These are phyloP conservation scores for Colletotrichum agaves DNA, from an alignment of 2,329 filamentous ascomycete genomes.

Conservation along the genomic window DNA sequence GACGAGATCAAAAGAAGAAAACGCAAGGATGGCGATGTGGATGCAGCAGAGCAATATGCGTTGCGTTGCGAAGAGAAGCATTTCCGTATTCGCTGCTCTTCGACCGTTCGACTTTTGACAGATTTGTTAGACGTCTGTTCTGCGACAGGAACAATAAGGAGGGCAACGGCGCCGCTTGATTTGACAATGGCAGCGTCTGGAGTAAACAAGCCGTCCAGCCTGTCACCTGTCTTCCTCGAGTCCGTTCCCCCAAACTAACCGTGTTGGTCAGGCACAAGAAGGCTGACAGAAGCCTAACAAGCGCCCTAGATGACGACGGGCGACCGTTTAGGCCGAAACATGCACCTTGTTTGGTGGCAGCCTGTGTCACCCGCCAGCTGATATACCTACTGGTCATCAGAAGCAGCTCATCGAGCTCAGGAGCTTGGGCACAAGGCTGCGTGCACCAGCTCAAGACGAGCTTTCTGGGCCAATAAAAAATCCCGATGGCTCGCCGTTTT, in stretches of 20 bases:
- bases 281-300: conserved; percentile 43
- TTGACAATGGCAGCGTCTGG: conserved; percentile 47
- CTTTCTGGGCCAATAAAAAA: conserved; percentile 16
- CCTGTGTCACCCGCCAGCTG: neutral
- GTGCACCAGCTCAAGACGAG: conserved; percentile 19
- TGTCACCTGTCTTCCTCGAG: conserved; percentile 30
- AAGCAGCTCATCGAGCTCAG: neutral
- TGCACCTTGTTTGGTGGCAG: conserved; percentile 24
- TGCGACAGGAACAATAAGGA: conserved; percentile 44
- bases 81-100: conserved; percentile 8
- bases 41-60: conserved; percentile 15
- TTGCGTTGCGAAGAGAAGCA: conserved; percentile 11
- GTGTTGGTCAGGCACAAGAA: conserved; percentile 42
- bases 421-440: conserved; percentile 33
- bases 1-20: neutral
- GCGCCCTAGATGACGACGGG: conserved; percentile 19
- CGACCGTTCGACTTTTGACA: conserved; percentile 8
- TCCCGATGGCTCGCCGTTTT: neutral
- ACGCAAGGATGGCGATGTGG: neutral
- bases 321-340: conserved; percentile 29
- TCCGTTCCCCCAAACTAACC: conserved; percentile 18
- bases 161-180: conserved; percentile 44
- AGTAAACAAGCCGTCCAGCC: conserved; percentile 33
- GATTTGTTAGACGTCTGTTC: conserved; percentile 38
- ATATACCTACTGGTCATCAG: neutral